Evolutionary conservation across 192 early-diverging fungal species (phyloP).

Genomic region (Coemansia sp.): DNA sequence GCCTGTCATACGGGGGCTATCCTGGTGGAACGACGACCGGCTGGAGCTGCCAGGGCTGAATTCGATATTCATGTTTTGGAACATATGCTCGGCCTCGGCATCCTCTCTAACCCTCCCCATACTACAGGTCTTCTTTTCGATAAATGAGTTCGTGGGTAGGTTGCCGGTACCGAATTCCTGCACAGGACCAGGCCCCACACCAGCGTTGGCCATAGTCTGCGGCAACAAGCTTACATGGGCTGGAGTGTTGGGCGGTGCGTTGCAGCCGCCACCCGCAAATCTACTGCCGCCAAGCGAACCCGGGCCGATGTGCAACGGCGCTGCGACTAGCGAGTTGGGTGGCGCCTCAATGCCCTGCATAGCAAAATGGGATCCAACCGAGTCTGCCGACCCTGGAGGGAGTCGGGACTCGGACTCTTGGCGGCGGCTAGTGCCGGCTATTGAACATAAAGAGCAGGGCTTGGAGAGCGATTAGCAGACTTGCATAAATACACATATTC

Average conservation of each 20-base stretch:
- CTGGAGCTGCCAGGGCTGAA: slow-evolving; percentile 16
- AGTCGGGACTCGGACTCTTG: not conserved
- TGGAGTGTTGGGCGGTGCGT: slow-evolving; percentile 33
- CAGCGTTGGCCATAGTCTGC: slow-evolving; percentile 18
- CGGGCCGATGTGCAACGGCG: slow-evolving; percentile 4
- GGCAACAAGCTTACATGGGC: slow-evolving; percentile 23
- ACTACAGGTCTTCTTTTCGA: slow-evolving; percentile 15
- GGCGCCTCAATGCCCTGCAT: slow-evolving; percentile 23
- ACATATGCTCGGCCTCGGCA: slow-evolving; percentile 15
- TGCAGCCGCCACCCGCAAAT: slow-evolving; percentile 10
- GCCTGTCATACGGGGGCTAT: slow-evolving; percentile 7
- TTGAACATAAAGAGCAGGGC: not conserved
- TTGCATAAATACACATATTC: not conserved
- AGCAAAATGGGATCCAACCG: slow-evolving; percentile 5
- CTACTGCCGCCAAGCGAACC: slow-evolving; percentile 2
- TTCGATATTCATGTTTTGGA: slow-evolving; percentile 10
- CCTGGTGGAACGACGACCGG: slow-evolving; percentile 18
- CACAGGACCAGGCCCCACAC: not conserved
- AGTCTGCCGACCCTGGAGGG: slow-evolving; percentile 3
- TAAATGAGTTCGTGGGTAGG: slow-evolving; percentile 21
- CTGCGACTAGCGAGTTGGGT: slow-evolving; percentile 28
- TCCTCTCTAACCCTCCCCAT: slow-evolving; percentile 17
- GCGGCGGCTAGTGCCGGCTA: not conserved
- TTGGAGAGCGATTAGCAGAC: not conserved
- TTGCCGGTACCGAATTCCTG: slow-evolving; percentile 13